Conservation (phyloP, 768 basidiomycete species). For the Psilocybe tampanensis region DNA sequence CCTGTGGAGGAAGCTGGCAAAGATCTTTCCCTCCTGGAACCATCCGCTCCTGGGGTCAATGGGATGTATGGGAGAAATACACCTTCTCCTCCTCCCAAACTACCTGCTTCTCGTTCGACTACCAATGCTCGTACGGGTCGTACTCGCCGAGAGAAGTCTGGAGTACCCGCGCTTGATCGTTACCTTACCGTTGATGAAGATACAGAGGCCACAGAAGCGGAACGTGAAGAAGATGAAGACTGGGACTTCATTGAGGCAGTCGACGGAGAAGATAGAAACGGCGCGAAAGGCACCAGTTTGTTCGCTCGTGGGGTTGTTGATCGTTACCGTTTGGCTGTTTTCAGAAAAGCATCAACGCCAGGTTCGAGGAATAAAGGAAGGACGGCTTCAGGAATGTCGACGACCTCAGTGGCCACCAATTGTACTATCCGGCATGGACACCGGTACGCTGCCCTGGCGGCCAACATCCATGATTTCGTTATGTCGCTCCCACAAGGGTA, state of each 20-base stretch:
- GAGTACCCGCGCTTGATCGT: slow-evolving; percentile 78
- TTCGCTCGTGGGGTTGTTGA: slow-evolving; percentile 94
- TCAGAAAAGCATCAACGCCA: slow-evolving; percentile 78
- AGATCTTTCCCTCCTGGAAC: slow-evolving; percentile 7
- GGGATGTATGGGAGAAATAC: slow-evolving; percentile 19
- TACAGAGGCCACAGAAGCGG: slow-evolving; percentile 39
- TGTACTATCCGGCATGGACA: slow-evolving; percentile 76
- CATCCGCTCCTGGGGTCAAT: neutral
- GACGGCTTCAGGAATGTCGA: slow-evolving; percentile 61
- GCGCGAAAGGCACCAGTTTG: no score
- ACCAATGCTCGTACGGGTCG: no score
- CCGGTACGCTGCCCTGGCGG: slow-evolving; percentile 68
- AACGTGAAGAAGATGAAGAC: slow-evolving; percentile 75
- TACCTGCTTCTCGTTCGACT: slow-evolving; percentile 24
- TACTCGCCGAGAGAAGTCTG: no score
- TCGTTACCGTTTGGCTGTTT: slow-evolving; percentile 81
- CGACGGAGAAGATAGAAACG: no score
- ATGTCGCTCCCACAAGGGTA: slow-evolving; percentile 80
- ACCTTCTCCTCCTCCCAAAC: slow-evolving; percentile 28
- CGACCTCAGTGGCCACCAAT: slow-evolving; percentile 35
- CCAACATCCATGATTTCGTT: slow-evolving; percentile 89
- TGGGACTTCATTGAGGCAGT: no score
- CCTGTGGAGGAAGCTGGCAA: slow-evolving; percentile 12
- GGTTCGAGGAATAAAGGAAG: slow-evolving; percentile 25
- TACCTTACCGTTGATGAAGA: slow-evolving; percentile 59